Evolutionary conservation across 345 rosid species (phyloP).

Genomic region (Conringia planisiliqua): DNA sequence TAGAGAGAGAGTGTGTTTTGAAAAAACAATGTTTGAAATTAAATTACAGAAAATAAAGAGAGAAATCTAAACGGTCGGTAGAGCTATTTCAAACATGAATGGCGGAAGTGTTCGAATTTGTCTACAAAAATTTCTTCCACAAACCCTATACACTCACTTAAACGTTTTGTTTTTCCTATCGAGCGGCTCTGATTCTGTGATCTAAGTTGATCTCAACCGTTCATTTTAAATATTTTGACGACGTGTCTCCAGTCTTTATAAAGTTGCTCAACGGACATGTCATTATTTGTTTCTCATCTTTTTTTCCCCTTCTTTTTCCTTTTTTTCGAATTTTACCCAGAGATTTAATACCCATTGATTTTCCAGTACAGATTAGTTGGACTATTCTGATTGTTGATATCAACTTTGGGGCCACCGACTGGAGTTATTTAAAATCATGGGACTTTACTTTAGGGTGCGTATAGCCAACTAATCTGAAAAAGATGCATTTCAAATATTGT

Average conservation of each 20-base stretch:
- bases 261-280: conserved; percentile 44
- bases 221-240: conserved; percentile 17
- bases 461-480: background rate
- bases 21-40: background rate
- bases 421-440: conserved; percentile 3
- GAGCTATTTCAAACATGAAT: conserved; percentile 52
- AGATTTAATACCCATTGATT: background rate
- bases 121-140: background rate
- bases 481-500: background rate
- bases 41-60: conserved; percentile 18
- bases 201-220: conserved; percentile 36
- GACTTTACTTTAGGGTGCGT: background rate
- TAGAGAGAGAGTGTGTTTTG: background rate
- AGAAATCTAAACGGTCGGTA: conserved; percentile 46
- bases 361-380: background rate
- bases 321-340: background rate
- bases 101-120: conserved; percentile 45
- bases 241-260: conserved; percentile 20
- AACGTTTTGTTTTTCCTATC: conserved; percentile 12
- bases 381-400: background rate
- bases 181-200: conserved; percentile 29
- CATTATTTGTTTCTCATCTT: conserved; percentile 6
- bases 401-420: conserved; percentile 6
- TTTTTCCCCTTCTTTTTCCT: background rate
- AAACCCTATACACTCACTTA: conserved; percentile 36